Conservation (phyloP, 345 rosid species). For the Aethionema arabicum region DNA sequence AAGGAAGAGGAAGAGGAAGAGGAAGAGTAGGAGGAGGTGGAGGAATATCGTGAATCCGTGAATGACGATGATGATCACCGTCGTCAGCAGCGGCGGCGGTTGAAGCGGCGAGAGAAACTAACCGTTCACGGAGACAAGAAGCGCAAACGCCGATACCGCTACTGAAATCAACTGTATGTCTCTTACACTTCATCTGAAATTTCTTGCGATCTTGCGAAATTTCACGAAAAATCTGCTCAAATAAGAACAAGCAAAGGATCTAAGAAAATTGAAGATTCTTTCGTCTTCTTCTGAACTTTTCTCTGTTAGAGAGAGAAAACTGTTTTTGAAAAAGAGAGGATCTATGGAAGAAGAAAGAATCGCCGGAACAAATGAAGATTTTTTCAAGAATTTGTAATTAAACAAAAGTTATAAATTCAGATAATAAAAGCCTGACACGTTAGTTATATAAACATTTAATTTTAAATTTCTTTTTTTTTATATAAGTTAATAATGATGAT, state of each 20-base stretch:
- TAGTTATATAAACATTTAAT: constrained; percentile 2
- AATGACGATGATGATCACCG: constrained; percentile 21
- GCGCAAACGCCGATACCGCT: constrained; percentile 85
- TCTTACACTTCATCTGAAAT: constrained; percentile 73
- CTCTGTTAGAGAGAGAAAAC: constrained; percentile 6
- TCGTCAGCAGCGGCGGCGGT: constrained; percentile 44
- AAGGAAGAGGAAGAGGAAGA: constrained; percentile 46
- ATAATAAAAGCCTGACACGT: constrained; percentile 34
- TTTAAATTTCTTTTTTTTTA: no score
- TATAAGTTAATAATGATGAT: background rate
- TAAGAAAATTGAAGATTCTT: background rate
- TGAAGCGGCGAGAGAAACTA: constrained; percentile 49
- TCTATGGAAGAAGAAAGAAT: constrained; percentile 20
- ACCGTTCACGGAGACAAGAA: constrained; percentile 87
- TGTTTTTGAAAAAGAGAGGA: background rate
- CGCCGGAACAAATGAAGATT: constrained; percentile 26
- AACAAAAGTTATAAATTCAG: constrained; percentile 8
- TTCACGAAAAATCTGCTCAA: no score
- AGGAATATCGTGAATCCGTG: constrained; percentile 15
- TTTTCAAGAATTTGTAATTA: background rate
- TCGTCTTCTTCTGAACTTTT: constrained; percentile 33
- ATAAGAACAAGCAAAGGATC: constrained; percentile 28
- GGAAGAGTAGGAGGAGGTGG: constrained; percentile 39
- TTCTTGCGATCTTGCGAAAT: no score
- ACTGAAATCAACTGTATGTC: constrained; percentile 62